Percentiles rank a stretch among this genome's conserved stretches.
These are phyloP conservation scores for Urochloa ruziziensis DNA, from an alignment of 176 grass and related monocot species.

Conservation along the genomic window DNA sequence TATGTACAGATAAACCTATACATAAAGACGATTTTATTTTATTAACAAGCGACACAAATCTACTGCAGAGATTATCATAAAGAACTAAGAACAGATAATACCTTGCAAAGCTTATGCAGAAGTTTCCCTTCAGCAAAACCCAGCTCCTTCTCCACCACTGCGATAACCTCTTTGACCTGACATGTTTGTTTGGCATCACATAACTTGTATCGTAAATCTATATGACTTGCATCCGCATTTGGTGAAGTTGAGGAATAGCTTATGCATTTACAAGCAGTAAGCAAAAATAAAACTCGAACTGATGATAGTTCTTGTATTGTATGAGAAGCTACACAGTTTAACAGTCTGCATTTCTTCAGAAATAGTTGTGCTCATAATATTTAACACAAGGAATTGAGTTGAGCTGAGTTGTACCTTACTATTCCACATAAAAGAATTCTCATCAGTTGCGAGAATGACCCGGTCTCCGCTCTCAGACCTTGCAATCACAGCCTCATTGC, in stretches of 20 bases:
- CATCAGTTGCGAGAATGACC: slow-evolving; percentile 41
- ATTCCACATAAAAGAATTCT: slow-evolving; percentile 42
- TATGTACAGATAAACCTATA: slow-evolving; percentile 85
- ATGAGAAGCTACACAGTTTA: background rate
- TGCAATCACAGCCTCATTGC: slow-evolving; percentile 57
- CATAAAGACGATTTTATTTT: background rate
- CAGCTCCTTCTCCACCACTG: slow-evolving; percentile 76
- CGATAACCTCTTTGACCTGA: slow-evolving; percentile 73
- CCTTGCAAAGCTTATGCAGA: slow-evolving; percentile 80
- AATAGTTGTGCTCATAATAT: background rate
- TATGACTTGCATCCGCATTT: background rate
- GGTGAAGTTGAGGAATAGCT: background rate
- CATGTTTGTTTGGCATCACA: slow-evolving; percentile 23
- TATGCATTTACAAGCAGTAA: background rate
- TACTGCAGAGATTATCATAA: background rate
- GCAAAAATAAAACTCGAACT: background rate
- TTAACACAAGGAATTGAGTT: background rate
- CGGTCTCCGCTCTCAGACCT: slow-evolving; percentile 40
- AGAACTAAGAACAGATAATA: slow-evolving; percentile 12
- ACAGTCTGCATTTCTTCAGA: slow-evolving; percentile 20
- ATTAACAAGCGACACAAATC: background rate
- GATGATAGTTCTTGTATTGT: background rate
- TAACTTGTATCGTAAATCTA: background rate
- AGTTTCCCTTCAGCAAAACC: slow-evolving; percentile 68
- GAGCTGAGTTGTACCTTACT: slow-evolving; percentile 37